Evolutionary conservation across 2,329 filamentous ascomycete genomes (phyloP).

Genomic region (Torrubiellomyces zombiae): DNA sequence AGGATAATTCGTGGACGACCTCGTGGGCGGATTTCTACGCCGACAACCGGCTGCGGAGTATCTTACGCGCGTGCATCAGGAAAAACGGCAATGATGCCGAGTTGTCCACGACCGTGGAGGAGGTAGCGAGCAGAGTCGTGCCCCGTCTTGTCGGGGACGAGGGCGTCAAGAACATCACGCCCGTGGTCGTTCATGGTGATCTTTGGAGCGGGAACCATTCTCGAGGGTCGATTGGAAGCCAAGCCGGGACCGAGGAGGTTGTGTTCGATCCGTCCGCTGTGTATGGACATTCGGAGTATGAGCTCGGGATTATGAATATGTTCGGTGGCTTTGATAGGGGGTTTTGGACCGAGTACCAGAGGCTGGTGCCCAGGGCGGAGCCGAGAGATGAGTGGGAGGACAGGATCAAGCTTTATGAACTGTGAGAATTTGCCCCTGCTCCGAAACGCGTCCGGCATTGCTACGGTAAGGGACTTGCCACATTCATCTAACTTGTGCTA

Average conservation of each 20-base stretch:
- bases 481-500: slow-evolving; percentile 14
- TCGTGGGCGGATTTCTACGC: slow-evolving; percentile 82
- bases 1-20: slow-evolving; percentile 56
- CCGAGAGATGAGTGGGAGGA: slow-evolving; percentile 76
- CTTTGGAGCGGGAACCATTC: slow-evolving; percentile 83
- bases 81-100: slow-evolving; percentile 49
- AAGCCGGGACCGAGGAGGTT: slow-evolving; percentile 47
- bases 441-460: too few species aligned
- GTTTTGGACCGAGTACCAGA: slow-evolving; percentile 67
- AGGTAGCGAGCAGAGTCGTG: slow-evolving; percentile 47
- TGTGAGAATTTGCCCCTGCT: slow-evolving; percentile 41
- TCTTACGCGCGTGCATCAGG: slow-evolving; percentile 39
- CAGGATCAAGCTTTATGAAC: slow-evolving; percentile 61
- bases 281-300: slow-evolving; percentile 80
- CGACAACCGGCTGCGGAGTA: slow-evolving; percentile 51
- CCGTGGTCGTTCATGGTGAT: slow-evolving; percentile 79
- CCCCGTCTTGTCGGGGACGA: slow-evolving; percentile 57
- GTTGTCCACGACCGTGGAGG: slow-evolving; percentile 46
- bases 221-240: slow-evolving; percentile 41
- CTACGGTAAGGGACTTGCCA: not conserved
- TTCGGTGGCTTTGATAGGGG: slow-evolving; percentile 67
- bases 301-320: slow-evolving; percentile 90
- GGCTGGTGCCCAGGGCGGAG: slow-evolving; percentile 60
- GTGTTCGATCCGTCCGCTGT: slow-evolving; percentile 69
- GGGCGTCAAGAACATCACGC: slow-evolving; percentile 45